Conservation (phyloP, 306 rosid genomes). For the Dalbergia cultrata region DNA sequence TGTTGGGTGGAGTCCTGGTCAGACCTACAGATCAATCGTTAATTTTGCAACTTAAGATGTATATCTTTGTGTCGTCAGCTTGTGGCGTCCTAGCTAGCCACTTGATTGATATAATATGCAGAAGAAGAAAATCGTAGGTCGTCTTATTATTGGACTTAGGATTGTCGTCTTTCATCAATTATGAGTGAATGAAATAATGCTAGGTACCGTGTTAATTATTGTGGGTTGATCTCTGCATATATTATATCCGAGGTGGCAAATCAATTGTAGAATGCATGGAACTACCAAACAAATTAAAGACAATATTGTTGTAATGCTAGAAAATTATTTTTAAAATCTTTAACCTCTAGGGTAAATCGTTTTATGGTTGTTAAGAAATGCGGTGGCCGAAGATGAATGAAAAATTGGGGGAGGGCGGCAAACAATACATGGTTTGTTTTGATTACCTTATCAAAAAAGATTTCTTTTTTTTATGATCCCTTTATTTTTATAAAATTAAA, state of each 20-base stretch:
- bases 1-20: constrained; percentile 70
- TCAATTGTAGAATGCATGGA: background rate
- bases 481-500: no score
- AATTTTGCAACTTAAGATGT: constrained; percentile 49
- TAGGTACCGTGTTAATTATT: background rate
- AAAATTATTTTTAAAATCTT: no score
- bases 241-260: background rate
- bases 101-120: background rate
- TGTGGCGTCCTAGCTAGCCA: background rate
- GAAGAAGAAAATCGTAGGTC: background rate
- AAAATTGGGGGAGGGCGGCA: no score
- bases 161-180: constrained; percentile 24
- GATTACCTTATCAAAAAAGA: no score
- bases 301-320: background rate
- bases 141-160: constrained; percentile 32
- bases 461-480: no score
- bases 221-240: background rate
- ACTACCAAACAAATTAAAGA: no score
- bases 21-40: constrained; percentile 67
- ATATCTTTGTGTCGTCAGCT: background rate
- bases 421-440: no score
- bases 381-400: no score
- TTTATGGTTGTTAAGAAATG: no score
- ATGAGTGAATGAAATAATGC: background rate
- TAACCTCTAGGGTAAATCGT: no score